Evolutionary conservation across 441 rosid genomes (phyloP).

Genomic region (Adansonia madagascariensis): DNA sequence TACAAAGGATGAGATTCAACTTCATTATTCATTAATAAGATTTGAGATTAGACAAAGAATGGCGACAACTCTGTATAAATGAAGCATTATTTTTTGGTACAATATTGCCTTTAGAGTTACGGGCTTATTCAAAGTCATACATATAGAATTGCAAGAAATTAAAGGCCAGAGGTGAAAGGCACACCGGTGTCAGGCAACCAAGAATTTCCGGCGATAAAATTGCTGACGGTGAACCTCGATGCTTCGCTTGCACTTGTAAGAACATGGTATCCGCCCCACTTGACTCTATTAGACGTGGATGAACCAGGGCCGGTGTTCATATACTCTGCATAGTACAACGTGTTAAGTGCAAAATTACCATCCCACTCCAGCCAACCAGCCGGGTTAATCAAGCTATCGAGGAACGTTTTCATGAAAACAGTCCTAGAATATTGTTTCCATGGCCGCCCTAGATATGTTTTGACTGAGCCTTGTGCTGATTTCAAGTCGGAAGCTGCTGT

Average conservation of each 20-base stretch:
- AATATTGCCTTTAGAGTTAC: not conserved
- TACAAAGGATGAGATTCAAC: not conserved
- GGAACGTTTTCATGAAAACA: slow-evolving; percentile 51
- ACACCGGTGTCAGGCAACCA: slow-evolving; percentile 57
- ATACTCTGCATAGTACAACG: slow-evolving; percentile 65
- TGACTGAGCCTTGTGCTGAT: slow-evolving; percentile 50
- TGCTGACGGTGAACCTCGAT: slow-evolving; percentile 52
- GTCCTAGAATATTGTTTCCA: slow-evolving; percentile 65
- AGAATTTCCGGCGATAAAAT: slow-evolving; percentile 51
- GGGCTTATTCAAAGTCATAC: no score
- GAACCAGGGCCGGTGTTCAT: slow-evolving; percentile 61
- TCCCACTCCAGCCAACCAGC: slow-evolving; percentile 69
- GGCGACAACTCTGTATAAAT: not conserved
- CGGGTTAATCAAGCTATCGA: slow-evolving; percentile 53
- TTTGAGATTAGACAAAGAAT: not conserved
- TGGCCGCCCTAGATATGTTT: slow-evolving; percentile 64
- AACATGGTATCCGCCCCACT: slow-evolving; percentile 54
- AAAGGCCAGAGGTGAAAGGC: slow-evolving; percentile 60
- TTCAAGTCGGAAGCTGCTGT: slow-evolving; percentile 60
- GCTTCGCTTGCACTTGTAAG: slow-evolving; percentile 49
- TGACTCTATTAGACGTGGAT: slow-evolving; percentile 45
- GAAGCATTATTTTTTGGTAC: not conserved
- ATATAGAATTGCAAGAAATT: slow-evolving; percentile 5
- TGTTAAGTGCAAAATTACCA: slow-evolving; percentile 52
- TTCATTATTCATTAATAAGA: not conserved